Evolutionary conservation across 2,329 filamentous ascomycete genomes (phyloP).

Genomic region (Ramularia collo-cygni): DNA sequence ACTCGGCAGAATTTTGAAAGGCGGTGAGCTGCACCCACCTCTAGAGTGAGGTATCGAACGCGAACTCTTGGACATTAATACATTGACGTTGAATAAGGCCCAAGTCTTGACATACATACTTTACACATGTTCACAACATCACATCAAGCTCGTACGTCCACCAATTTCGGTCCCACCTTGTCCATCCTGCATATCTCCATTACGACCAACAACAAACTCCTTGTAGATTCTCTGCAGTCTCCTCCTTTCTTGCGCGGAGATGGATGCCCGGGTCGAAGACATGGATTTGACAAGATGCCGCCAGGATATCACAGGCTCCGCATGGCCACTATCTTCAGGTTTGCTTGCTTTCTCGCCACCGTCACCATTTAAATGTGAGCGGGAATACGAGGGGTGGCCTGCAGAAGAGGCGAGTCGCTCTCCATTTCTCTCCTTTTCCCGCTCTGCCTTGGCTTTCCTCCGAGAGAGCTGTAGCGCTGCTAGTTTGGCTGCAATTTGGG

Average conservation of each 20-base stretch:
- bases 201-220: constrained; percentile 87
- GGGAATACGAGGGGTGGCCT: not conserved
- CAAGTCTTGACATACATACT: too few relatives aligned
- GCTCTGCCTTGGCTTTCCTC: constrained; percentile 51
- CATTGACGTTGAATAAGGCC: too few relatives aligned
- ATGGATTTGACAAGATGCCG: constrained; percentile 74
- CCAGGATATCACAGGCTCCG: constrained; percentile 76
- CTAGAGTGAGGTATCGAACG: too few relatives aligned
- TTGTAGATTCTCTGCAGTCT: constrained; percentile 75
- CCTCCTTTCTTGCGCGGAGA: constrained; percentile 68
- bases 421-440: not conserved
- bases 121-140: too few relatives aligned
- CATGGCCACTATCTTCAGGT: not conserved
- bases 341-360: not conserved
- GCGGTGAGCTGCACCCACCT: too few relatives aligned
- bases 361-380: constrained; percentile 9
- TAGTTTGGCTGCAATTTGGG: constrained; percentile 73
- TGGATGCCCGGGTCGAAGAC: constrained; percentile 70
- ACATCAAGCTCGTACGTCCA: constrained; percentile 91
- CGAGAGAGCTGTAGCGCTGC: constrained; percentile 68
- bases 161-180: constrained; percentile 89
- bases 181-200: constrained; percentile 91
- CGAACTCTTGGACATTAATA: too few relatives aligned
- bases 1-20: too few relatives aligned
- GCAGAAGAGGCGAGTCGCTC: constrained; percentile 14